phyloP scores from a whole-genome alignment of 768 basidiomycete genomes.

The Scleroderma bovista region DNA sequence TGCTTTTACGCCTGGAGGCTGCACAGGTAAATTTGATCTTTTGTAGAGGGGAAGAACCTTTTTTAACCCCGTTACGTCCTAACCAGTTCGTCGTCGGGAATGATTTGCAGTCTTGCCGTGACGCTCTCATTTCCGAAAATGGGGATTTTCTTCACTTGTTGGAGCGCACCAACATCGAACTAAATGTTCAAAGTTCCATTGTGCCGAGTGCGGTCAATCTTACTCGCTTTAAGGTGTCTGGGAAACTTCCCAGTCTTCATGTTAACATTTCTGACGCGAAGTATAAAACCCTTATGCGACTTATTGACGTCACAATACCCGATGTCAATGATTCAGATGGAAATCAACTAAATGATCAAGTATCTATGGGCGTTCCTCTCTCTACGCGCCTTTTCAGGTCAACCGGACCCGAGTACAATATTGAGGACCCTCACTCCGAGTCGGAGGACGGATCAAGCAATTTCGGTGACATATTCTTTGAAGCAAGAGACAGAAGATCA shows the following conservation, averaged over 20 bases:
- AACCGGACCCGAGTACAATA: slow-evolving; percentile 58
- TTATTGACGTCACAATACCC: slow-evolving; percentile 88
- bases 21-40: slow-evolving; percentile 66
- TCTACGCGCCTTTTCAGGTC: slow-evolving; percentile 51
- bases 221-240: slow-evolving; percentile 85
- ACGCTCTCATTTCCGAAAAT: slow-evolving; percentile 60
- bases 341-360: slow-evolving; percentile 16
- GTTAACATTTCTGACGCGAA: slow-evolving; percentile 89
- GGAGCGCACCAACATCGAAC: slow-evolving; percentile 86
- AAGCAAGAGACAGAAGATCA: slow-evolving; percentile 57
- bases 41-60: background rate
- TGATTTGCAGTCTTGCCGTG: slow-evolving; percentile 73
- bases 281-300: slow-evolving; percentile 86
- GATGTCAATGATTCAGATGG: slow-evolving; percentile 48
- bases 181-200: slow-evolving; percentile 90
- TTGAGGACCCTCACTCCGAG: slow-evolving; percentile 54
- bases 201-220: slow-evolving; percentile 77
- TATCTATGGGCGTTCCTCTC: slow-evolving; percentile 42
- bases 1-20: slow-evolving; percentile 74
- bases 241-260: slow-evolving; percentile 79
- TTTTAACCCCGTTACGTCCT: slow-evolving; percentile 6
- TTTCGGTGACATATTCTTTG: slow-evolving; percentile 61
- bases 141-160: slow-evolving; percentile 73
- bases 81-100: slow-evolving; percentile 86
- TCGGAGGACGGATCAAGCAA: slow-evolving; percentile 34